Evolutionary conservation across 768 basidiomycete genomes (phyloP).

Genomic region (Suillus weaverae): DNA sequence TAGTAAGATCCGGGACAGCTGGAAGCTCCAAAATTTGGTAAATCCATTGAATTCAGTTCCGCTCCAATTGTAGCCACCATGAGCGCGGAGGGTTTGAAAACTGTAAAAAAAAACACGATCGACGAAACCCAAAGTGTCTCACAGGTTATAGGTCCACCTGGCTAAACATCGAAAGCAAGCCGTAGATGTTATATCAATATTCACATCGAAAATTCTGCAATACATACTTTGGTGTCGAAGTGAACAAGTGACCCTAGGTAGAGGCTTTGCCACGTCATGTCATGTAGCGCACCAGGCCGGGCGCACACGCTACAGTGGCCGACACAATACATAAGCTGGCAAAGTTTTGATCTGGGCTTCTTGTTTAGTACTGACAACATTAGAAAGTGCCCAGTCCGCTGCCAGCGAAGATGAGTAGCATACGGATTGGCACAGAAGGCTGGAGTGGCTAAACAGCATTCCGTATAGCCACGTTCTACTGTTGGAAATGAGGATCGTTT

Average conservation of each 20-base stretch:
- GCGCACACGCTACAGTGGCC: background rate
- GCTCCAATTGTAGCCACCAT: background rate
- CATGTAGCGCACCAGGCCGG: background rate
- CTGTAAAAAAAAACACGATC: background rate
- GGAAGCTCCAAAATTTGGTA: background rate
- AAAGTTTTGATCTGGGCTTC: background rate
- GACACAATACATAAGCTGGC: background rate
- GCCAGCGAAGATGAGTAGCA: background rate
- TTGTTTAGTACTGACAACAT: background rate
- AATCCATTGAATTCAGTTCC: background rate
- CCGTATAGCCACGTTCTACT: background rate
- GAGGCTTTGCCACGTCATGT: background rate
- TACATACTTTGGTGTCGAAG: background rate
- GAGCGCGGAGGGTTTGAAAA: background rate
- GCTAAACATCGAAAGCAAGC: background rate
- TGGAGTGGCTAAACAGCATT: background rate
- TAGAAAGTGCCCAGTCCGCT: background rate
- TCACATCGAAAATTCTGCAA: background rate
- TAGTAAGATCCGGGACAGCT: background rate
- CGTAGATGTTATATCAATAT: background rate
- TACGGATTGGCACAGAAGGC: background rate
- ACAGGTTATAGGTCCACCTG: background rate
- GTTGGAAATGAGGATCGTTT: background rate
- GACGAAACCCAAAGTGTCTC: background rate
- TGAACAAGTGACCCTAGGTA: background rate